Evolutionary conservation across 2,329 filamentous ascomycete species (phyloP).

Genomic region (Tolypocladium cylindrosporum): DNA sequence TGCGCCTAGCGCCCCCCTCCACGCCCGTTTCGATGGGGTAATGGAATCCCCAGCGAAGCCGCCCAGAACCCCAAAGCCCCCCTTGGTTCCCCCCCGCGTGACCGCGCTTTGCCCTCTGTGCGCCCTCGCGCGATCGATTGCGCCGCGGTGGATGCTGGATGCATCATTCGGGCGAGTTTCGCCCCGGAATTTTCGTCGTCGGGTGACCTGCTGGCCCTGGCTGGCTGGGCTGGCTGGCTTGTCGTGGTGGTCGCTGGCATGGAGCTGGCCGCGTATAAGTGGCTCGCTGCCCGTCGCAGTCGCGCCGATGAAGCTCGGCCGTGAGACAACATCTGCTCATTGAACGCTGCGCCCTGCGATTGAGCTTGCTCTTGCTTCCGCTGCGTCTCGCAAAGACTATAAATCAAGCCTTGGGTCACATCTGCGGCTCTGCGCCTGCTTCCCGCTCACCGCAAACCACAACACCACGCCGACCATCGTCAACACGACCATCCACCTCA

Average conservation of each 20-base stretch:
- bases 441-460: neutral
- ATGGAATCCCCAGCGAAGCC: neutral
- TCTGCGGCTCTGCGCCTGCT: neutral
- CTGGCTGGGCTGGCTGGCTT: neutral
- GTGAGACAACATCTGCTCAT: neutral
- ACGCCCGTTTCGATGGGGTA: neutral
- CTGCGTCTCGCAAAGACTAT: neutral
- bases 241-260: neutral
- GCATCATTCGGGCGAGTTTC: neutral
- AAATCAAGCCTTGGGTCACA: neutral
- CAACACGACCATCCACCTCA: neutral
- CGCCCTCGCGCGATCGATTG: neutral
- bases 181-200: neutral
- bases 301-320: neutral
- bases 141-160: neutral
- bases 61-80: neutral
- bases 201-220: neutral
- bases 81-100: neutral
- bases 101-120: neutral
- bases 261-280: neutral
- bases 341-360: neutral
- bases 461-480: neutral
- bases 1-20: neutral
- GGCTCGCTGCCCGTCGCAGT: neutral
- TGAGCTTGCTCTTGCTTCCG: neutral